Conservation (phyloP, 2,329 filamentous ascomycete genomes). For the Rhynchosporium agropyri region DNA sequence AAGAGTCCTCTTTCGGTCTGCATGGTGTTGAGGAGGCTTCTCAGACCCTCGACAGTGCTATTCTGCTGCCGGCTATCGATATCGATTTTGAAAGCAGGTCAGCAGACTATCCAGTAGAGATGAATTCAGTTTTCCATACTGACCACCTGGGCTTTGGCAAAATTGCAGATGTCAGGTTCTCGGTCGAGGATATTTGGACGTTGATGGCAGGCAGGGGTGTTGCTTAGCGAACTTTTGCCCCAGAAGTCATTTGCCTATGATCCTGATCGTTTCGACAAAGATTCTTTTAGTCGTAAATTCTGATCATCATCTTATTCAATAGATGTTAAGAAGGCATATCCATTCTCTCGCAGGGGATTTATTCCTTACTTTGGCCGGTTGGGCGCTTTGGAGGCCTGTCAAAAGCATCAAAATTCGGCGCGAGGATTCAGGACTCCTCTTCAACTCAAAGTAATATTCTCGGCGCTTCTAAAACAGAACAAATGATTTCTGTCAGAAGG, state of each 20-base stretch:
- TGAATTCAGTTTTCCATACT: too few relatives aligned
- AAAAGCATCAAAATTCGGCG: too few relatives aligned
- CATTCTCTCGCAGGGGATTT: neutral
- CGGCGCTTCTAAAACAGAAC: too few relatives aligned
- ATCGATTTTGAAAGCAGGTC: neutral
- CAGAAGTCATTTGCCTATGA: neutral
- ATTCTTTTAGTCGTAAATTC: neutral
- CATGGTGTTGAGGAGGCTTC: neutral
- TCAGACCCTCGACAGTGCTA: neutral
- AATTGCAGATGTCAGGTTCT: neutral
- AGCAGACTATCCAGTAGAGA: neutral
- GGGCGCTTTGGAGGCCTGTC: too few relatives aligned
- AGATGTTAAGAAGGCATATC: neutral
- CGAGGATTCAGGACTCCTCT: too few relatives aligned
- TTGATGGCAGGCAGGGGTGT: neutral
- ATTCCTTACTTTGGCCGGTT: too few relatives aligned
- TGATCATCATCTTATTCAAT: neutral
- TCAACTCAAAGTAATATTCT: too few relatives aligned
- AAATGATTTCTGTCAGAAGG: too few relatives aligned
- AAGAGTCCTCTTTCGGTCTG: neutral
- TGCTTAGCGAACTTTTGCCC: conserved; percentile 8
- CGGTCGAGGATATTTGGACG: neutral
- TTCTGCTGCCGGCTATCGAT: neutral
- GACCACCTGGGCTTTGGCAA: neutral
- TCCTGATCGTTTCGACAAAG: neutral